A percentile compares a stretch with the other conserved stretches of the same genome.
Evolutionary conservation across 179 eudicot species (phyloP).

Genomic region (Heliamphora pulchella): DNA sequence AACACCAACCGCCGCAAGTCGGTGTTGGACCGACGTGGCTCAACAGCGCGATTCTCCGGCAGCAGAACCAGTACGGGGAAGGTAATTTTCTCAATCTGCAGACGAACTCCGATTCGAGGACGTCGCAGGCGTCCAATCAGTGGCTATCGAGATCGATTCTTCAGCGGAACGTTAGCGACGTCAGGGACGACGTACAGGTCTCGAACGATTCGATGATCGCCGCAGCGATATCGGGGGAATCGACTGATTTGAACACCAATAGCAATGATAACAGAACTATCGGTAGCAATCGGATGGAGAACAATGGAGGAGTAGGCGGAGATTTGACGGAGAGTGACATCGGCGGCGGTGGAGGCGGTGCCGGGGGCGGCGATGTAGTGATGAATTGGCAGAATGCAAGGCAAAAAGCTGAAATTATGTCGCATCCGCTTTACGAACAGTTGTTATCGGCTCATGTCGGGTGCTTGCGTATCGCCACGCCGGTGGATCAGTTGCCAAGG

Average conservation of each 20-base stretch:
- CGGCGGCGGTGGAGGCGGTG: slow-evolving; percentile 23
- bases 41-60: slow-evolving; percentile 44
- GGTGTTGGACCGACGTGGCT: slow-evolving; percentile 53
- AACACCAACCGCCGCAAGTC: neutral
- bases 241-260: slow-evolving; percentile 17
- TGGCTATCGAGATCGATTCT: slow-evolving; percentile 38
- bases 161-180: slow-evolving; percentile 21
- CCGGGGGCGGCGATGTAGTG: slow-evolving; percentile 24
- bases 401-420: slow-evolving; percentile 44
- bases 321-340: slow-evolving; percentile 13
- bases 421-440: slow-evolving; percentile 68
- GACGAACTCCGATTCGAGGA: slow-evolving; percentile 26
- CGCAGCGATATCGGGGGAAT: slow-evolving; percentile 27
- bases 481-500: slow-evolving; percentile 71
- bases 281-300: slow-evolving; percentile 25
- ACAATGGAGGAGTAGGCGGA: slow-evolving; percentile 18
- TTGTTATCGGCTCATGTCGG: slow-evolving; percentile 63
- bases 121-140: slow-evolving; percentile 17
- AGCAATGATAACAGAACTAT: neutral
- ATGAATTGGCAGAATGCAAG: slow-evolving; percentile 58
- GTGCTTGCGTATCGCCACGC: slow-evolving; percentile 63
- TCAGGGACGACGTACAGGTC: slow-evolving; percentile 18
- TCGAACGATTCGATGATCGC: slow-evolving; percentile 37
- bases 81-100: slow-evolving; percentile 45
- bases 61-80: slow-evolving; percentile 22